phyloP scores from a whole-genome alignment of 306 rosid species.

The Casuarina glauca region DNA sequence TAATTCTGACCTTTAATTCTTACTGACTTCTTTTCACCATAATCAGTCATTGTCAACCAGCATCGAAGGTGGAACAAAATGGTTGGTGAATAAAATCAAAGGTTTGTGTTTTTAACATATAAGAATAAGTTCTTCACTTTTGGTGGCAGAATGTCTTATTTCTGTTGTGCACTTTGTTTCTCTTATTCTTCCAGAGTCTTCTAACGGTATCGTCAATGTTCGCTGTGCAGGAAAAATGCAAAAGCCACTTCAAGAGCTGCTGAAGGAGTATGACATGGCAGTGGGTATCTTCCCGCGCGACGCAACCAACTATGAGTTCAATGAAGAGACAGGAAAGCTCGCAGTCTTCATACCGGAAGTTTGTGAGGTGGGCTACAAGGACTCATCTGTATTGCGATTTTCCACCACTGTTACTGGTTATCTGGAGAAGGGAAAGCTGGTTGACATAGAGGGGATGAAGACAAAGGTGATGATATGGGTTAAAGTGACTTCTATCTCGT shows the following conservation, averaged over 20 bases:
- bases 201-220: neutral
- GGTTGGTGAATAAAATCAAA: conserved; percentile 82
- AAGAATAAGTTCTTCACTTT: neutral
- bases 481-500: conserved; percentile 68
- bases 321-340: conserved; percentile 77
- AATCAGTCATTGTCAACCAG: conserved; percentile 63
- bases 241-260: conserved; percentile 74
- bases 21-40: conserved; percentile 34
- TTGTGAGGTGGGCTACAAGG: conserved; percentile 87
- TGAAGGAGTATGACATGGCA: conserved; percentile 81
- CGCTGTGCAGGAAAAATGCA: conserved; percentile 79
- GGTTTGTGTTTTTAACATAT: conserved; percentile 46
- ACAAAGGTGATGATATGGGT: conserved; percentile 93
- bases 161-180: neutral
- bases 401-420: conserved; percentile 66
- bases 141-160: too few species aligned
- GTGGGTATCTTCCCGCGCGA: conserved; percentile 86
- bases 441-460: conserved; percentile 84
- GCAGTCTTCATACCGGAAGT: conserved; percentile 65
- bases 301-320: conserved; percentile 91
- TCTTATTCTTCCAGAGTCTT: neutral
- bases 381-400: conserved; percentile 82
- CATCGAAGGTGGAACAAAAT: conserved; percentile 75
- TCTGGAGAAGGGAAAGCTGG: conserved; percentile 88
- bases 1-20: conserved; percentile 17